phyloP scores from a whole-genome alignment of 495 filamentous ascomycete species.

The Penicillium lagena region DNA sequence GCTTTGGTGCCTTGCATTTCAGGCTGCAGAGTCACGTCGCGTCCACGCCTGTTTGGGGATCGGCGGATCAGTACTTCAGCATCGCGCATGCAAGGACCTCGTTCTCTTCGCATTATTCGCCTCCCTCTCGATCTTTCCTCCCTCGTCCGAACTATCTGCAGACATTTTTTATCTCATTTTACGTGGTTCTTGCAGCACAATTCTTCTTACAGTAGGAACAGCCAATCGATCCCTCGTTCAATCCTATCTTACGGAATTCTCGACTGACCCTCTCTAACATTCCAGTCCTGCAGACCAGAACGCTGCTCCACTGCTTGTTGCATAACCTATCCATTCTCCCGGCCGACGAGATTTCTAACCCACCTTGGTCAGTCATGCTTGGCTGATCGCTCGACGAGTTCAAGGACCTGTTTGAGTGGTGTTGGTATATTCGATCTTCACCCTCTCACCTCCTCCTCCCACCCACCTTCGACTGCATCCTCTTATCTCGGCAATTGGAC shows the following conservation, averaged over 20 bases:
- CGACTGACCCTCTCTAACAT: slow-evolving; percentile 12
- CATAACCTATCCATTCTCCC: slow-evolving; percentile 23
- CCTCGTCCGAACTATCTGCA: no score
- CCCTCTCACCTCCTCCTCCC: slow-evolving; percentile 1
- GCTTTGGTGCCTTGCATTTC: slow-evolving; percentile 4
- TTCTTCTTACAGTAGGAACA: no score
- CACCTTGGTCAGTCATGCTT: slow-evolving; percentile 4
- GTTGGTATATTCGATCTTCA: neutral
- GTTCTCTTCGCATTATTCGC: slow-evolving; percentile 12
- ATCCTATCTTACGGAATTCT: neutral
- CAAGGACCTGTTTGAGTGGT: no score
- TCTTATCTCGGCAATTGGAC: neutral
- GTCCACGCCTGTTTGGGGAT: slow-evolving; percentile 36
- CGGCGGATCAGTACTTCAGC: slow-evolving; percentile 24
- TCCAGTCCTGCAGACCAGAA: slow-evolving; percentile 17
- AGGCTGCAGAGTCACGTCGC: slow-evolving; percentile 40
- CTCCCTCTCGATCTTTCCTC: slow-evolving; percentile 2
- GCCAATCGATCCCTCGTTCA: neutral
- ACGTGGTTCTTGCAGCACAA: no score
- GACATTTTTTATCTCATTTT: no score
- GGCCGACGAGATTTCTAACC: slow-evolving; percentile 12
- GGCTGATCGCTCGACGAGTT: slow-evolving; percentile 3
- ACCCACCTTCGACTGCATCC: neutral
- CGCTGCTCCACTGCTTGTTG: slow-evolving; percentile 13
- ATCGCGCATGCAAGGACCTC: slow-evolving; percentile 37